phyloP scores from a whole-genome alignment of 23 red algal genomes.

The Rhodosorus marinus region DNA sequence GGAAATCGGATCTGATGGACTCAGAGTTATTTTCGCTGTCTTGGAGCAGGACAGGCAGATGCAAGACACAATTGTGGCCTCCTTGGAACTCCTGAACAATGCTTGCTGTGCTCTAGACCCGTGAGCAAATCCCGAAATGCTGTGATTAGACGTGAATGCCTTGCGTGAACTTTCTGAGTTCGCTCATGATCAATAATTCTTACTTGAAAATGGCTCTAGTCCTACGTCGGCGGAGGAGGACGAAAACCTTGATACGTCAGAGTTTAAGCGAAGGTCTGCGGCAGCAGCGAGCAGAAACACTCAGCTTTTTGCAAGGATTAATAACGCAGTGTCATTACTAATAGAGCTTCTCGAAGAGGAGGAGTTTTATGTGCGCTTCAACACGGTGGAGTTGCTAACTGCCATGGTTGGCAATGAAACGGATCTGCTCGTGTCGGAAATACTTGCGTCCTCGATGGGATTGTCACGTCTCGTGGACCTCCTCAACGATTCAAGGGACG shows the following conservation, averaged over 20 bases:
- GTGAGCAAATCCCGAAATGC: too few species aligned
- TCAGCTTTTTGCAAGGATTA: constrained; percentile 31
- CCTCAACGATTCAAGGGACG: constrained; percentile 32
- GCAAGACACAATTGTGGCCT: constrained; percentile 29
- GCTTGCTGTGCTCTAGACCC: constrained; percentile 31
- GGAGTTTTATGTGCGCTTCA: constrained; percentile 67
- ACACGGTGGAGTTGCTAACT: constrained; percentile 61
- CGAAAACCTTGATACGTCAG: too few species aligned
- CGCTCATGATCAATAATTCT: too few species aligned
- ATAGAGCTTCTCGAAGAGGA: constrained; percentile 46
- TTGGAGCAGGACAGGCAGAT: constrained; percentile 76
- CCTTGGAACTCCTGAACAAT: constrained; percentile 51
- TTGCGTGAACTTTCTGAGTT: too few species aligned
- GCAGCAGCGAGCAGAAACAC: constrained; percentile 9
- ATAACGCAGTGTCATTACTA: constrained; percentile 13
- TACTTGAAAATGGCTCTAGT: too few species aligned
- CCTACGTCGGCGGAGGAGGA: too few species aligned
- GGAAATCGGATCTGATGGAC: constrained; percentile 24
- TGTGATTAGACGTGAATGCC: too few species aligned
- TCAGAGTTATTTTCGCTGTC: constrained; percentile 52
- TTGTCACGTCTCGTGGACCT: constrained; percentile 45
- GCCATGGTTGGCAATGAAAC: constrained; percentile 28
- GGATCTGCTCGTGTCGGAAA: constrained; percentile 7
- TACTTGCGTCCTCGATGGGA: constrained; percentile 27
- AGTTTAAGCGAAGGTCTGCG: too few species aligned